Conservation (phyloP, 805 yeast species). For the Pachysolen tannophilus region DNA sequence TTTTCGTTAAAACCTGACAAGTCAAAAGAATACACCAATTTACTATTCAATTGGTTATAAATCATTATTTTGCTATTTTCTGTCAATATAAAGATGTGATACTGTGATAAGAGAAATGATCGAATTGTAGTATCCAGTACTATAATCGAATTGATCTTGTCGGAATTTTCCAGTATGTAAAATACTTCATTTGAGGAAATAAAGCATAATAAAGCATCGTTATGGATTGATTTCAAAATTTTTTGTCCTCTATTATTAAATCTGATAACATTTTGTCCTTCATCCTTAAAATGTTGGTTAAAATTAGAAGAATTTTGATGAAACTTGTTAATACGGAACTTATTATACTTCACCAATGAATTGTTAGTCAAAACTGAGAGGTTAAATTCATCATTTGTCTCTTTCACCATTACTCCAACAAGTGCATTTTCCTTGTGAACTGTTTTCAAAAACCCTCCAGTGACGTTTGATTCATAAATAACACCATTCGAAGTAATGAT, state of each 20-base stretch:
- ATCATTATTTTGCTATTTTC: conserved; percentile 32
- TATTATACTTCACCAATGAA: background rate
- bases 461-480: conserved; percentile 38
- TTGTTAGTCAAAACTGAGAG: conserved; percentile 1
- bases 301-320: conserved; percentile 10
- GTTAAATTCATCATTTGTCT: background rate
- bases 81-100: conserved; percentile 42
- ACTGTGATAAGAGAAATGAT: conserved; percentile 41
- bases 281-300: too few species aligned
- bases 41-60: conserved; percentile 44
- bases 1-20: conserved; percentile 22
- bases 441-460: conserved; percentile 30
- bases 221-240: conserved; percentile 6
- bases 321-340: conserved; percentile 2
- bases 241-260: background rate
- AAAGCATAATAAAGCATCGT: conserved; percentile 9
- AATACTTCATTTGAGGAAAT: conserved; percentile 12
- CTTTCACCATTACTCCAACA: conserved; percentile 1
- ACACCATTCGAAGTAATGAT: conserved; percentile 41
- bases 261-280: conserved; percentile 3
- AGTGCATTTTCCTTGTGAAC: conserved; percentile 14
- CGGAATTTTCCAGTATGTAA: conserved; percentile 8
- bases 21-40: conserved; percentile 33
- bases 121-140: conserved; percentile 14
- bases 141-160: conserved; percentile 2